Conservation (phyloP, 164 flowering plant genomes). For the Umbilicus rupestris region DNA sequence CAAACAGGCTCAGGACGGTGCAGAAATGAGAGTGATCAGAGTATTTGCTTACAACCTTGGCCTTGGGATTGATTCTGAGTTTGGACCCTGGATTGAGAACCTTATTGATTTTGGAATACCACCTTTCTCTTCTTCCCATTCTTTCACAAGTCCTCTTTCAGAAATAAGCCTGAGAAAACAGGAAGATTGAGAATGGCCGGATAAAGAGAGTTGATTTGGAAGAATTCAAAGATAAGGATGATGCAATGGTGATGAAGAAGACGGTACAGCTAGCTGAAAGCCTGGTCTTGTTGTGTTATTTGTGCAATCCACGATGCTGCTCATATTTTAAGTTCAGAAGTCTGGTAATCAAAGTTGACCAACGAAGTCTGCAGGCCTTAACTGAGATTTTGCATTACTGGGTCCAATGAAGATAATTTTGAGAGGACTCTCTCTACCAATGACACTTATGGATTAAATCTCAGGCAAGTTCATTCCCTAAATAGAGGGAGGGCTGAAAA, state of each 20-base stretch:
- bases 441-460: no score
- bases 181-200: not conserved
- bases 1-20: no score
- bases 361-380: no score
- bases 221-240: not conserved
- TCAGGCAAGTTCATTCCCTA: no score
- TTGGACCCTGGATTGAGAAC: slow-evolving; percentile 50
- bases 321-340: not conserved
- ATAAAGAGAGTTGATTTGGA: not conserved
- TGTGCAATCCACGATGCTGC: not conserved
- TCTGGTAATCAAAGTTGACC: not conserved
- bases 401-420: no score
- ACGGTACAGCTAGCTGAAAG: not conserved
- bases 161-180: not conserved
- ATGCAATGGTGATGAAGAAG: slow-evolving; percentile 7
- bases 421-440: no score
- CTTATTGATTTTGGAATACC: slow-evolving; percentile 81
- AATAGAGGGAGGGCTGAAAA: no score
- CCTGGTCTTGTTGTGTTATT: not conserved
- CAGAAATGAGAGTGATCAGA: no score
- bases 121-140: slow-evolving; percentile 83
- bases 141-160: not conserved
- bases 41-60: not conserved
- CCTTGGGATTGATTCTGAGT: slow-evolving; percentile 26
- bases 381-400: no score